Percentiles rank a stretch among this genome's conserved stretches.
Evolutionary conservation across 768 basidiomycete genomes (phyloP).

Genomic region (Piloderma croceum): DNA sequence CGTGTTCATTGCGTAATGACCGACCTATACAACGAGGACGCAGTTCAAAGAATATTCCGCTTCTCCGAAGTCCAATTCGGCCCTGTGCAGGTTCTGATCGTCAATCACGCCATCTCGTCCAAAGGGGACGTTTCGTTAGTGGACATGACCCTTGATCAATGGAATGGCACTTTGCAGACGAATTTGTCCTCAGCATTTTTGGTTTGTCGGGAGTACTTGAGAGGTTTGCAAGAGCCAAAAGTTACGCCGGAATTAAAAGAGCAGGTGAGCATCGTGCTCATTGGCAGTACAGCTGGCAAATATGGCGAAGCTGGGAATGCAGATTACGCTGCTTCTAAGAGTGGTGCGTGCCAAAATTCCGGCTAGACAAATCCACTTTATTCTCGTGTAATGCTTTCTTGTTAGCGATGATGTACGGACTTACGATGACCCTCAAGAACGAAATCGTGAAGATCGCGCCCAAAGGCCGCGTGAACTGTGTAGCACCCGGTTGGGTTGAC

Average conservation of each 20-base stretch:
- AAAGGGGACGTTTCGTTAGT: conserved; percentile 42
- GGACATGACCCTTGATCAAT: conserved; percentile 56
- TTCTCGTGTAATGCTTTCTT: background rate
- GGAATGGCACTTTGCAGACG: conserved; percentile 54
- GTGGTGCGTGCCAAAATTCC: conserved; percentile 46
- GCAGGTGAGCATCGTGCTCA: conserved; percentile 55
- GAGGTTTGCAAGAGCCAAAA: conserved; percentile 33
- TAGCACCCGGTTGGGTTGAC: conserved; percentile 64
- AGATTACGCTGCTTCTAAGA: conserved; percentile 65
- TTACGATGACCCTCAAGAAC: conserved; percentile 66
- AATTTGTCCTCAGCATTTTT: conserved; percentile 69
- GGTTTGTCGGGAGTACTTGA: conserved; percentile 57
- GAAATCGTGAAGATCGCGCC: conserved; percentile 77
- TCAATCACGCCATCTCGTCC: conserved; percentile 58
- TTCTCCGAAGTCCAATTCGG: conserved; percentile 36
- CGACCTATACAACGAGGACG: conserved; percentile 52
- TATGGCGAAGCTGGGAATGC: conserved; percentile 65
- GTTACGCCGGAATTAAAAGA: conserved; percentile 37
- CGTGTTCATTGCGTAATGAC: conserved; percentile 41
- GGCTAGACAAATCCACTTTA: no score
- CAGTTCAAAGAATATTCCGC: conserved; percentile 47
- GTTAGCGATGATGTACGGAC: conserved; percentile 66
- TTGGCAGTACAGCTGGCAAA: conserved; percentile 70
- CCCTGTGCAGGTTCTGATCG: conserved; percentile 49
- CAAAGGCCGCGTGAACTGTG: conserved; percentile 60